Evolutionary conservation across 768 basidiomycete species (phyloP).

Genomic region (Lyophyllum decastes): DNA sequence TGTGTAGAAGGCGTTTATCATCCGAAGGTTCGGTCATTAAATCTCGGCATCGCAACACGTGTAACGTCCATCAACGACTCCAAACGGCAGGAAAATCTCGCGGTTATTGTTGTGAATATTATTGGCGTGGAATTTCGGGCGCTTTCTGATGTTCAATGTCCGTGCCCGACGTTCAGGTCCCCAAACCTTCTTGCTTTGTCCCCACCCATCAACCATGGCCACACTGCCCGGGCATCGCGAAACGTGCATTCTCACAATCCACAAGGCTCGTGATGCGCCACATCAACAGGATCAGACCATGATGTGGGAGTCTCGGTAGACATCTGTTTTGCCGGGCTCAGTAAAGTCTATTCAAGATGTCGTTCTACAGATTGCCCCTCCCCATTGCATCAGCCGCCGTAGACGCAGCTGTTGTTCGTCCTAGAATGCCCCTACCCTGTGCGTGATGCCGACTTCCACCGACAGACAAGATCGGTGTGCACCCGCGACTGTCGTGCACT

Average conservation of each 20-base stretch:
- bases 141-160: slow-evolving; percentile 7
- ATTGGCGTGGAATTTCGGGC: neutral
- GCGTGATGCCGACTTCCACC: neutral
- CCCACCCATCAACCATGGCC: neutral
- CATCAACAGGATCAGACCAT: neutral
- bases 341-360: neutral
- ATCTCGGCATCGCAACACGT: slow-evolving; percentile 6
- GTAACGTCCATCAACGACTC: slow-evolving; percentile 11
- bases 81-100: neutral
- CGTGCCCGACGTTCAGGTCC: neutral
- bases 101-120: slow-evolving; percentile 5
- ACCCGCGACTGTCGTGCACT: neutral
- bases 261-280: slow-evolving; percentile 10
- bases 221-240: neutral
- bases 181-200: neutral
- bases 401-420: too few relatives aligned
- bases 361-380: neutral
- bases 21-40: neutral
- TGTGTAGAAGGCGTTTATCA: neutral
- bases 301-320: neutral
- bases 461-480: neutral
- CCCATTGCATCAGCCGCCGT: too few relatives aligned
- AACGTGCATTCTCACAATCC: slow-evolving; percentile 8
- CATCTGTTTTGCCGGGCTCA: neutral
- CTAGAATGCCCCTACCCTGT: too few relatives aligned